Evolutionary conservation across 805 yeast species (phyloP), one percentile per base, ranked within the genome.

Genomic region (Tetrapisispora phaffii): DNA sequence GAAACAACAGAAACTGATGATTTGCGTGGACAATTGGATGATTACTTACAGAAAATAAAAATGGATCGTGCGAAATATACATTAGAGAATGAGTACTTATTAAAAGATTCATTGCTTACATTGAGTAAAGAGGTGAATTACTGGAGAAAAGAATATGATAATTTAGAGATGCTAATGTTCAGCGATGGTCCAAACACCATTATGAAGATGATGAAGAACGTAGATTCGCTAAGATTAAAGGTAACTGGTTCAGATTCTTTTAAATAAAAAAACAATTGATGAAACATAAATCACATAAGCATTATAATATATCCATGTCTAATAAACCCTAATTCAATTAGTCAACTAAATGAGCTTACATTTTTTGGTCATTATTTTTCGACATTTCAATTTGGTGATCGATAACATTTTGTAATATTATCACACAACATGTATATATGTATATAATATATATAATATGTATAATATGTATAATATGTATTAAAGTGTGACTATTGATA

Each of bases 131-230:
- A 61, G 35, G 60, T 59, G 2, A 54, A 53, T 9, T 47, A 50
- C 15, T 62, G 67, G 67, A 53, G 59, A 36, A 54, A 51, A 34
- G 59, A 61, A 36, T 56, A 58, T 55, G 58, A 58, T 22, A 50
- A 54, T 22, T 50, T 61, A 23, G 67, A 62, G 39, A 54, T 46
- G 44, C 42, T 56, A 37, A 50, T 62, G 57, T 62, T 62, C 45
- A 66, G 65, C 7, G 62, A 59, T 39, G 54, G 50, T 22, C 47
- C 62, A 12, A 50, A 50, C 26, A 60, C 65, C 6, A 56, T 62
- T 45, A 54, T 50, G 39, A 57, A 49, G 21, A 55, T 60, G 55
- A 46, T 62, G 24, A 57, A 52, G 19, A 58, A 55, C 17, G 51
- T 61, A 2, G 59, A 56, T 16, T 23, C 50, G 2, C 35, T 62